Conservation (phyloP, 768 basidiomycete species). For the Leccinum imitatum region DNA sequence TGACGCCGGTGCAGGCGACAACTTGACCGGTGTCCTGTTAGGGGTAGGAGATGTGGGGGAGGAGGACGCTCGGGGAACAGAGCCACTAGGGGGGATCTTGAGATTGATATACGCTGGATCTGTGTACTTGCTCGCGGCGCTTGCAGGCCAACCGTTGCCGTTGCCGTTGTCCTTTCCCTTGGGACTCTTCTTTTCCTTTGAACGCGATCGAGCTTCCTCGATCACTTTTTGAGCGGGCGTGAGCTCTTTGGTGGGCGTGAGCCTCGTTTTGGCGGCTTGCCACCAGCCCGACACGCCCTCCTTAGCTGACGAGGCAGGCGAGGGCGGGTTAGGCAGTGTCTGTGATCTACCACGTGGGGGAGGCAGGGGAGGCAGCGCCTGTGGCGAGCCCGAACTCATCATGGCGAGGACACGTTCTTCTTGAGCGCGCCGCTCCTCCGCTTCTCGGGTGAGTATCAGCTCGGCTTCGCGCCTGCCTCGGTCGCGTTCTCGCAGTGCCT, state of each 20-base stretch:
- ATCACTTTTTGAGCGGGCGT: constrained; percentile 86
- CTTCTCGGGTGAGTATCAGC: constrained; percentile 68
- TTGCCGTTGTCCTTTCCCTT: constrained; percentile 36
- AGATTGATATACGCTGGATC: constrained; percentile 61
- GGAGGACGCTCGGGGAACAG: constrained; percentile 48
- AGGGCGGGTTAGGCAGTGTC: constrained; percentile 54
- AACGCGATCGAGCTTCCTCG: constrained; percentile 65
- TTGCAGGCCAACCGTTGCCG: constrained; percentile 56
- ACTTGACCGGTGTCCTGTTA: constrained; percentile 28
- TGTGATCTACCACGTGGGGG: constrained; percentile 65
- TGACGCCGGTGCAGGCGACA: constrained; percentile 43
- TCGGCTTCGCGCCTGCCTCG: constrained; percentile 76
- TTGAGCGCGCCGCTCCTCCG: constrained; percentile 61
- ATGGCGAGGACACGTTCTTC: constrained; percentile 79
- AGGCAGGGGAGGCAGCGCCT: constrained; percentile 55
- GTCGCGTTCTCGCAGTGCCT: constrained; percentile 77
- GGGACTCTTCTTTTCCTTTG: constrained; percentile 48
- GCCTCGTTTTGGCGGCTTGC: constrained; percentile 66
- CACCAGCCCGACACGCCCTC: constrained; percentile 65
- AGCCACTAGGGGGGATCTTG: constrained; percentile 49
- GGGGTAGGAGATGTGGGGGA: constrained; percentile 66
- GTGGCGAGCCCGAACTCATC: constrained; percentile 46
- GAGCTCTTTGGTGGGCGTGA: constrained; percentile 81
- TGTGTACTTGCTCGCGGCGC: constrained; percentile 47
- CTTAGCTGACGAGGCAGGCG: constrained; percentile 64